phyloP scores from a whole-genome alignment of 345 rosid species.

The Cardiospermum halicacabum region DNA sequence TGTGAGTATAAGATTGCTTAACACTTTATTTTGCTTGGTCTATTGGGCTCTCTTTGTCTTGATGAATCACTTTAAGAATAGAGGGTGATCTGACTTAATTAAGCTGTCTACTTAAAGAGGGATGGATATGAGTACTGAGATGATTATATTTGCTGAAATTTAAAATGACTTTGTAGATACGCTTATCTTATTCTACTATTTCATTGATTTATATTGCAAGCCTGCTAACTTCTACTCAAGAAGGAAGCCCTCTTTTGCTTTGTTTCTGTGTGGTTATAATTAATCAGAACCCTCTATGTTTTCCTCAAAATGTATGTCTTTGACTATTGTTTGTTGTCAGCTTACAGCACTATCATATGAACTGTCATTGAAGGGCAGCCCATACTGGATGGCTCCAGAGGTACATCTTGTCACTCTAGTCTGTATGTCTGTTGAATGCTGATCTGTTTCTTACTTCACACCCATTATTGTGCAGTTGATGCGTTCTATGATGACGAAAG shows the following conservation, averaged over 20 bases:
- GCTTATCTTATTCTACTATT: not conserved
- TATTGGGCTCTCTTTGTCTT: not conserved
- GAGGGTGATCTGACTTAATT: not conserved
- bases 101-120: not conserved
- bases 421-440: not conserved
- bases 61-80: not conserved
- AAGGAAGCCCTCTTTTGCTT: no score
- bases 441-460: not conserved
- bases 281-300: not conserved
- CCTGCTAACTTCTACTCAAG: no score
- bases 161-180: not conserved
- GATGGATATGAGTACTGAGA: not conserved
- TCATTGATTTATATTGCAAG: slow-evolving; percentile 5
- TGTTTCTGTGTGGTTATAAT: slow-evolving; percentile 7
- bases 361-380: slow-evolving; percentile 70
- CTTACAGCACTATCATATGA: slow-evolving; percentile 46
- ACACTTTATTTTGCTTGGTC: not conserved
- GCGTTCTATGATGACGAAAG: slow-evolving; percentile 37
- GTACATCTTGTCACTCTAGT: slow-evolving; percentile 23
- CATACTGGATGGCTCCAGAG: slow-evolving; percentile 92
- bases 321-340: slow-evolving; percentile 27
- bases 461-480: slow-evolving; percentile 40
- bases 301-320: not conserved
- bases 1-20: slow-evolving; percentile 32
- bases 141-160: not conserved